Base-by-base conservation (phyloP, 139 green algal species). In the Chlorella sp. region DNA sequence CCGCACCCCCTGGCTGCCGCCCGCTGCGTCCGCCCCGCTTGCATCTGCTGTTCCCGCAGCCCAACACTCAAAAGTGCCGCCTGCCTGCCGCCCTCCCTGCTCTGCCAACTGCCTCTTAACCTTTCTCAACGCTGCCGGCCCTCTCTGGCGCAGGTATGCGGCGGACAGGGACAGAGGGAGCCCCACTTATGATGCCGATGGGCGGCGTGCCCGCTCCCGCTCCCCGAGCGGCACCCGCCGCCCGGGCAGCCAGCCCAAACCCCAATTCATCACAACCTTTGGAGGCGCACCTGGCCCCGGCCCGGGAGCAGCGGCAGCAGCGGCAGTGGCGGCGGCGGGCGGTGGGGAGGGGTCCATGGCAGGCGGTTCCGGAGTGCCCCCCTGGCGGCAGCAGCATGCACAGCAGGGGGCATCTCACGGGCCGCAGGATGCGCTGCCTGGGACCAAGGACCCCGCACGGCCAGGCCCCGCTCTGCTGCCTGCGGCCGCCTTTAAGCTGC, bases 221-320 rank as follows among this genome's bases (percentile, higher is more conserved):
- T 81, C 90, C 57, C 53, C 69, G 1, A 36, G 66, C 53, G 71
- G 53, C 64, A 26, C 78, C 81, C 39, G 87, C 86, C 75, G 87
- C 57, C 53, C 69, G 5, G 53, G 66, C 53, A 53, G 53, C 64
- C 60, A 34, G 32, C 87, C 89, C 16, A 79, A 90, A 73, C 22
- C 85, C 19, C 75, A 93, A 66, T 93, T 81, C 84, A 93, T 93
- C 82, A 93, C 91, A 22, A 91, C 81, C 48, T 93, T 93, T 79
- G 76, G 32, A 2, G 78, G 36, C 28, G n/a, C n/a, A n/a, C n/a
- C n/a, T n/a, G 81, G 81, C 69, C 48, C 48, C 48, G 48, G 48
- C 48, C 48, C 5, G 21, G n/a, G 39, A 32, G 69, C 73, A 71
- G 77, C 42, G 36, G 15, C 40, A 37, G 34, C 37, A 37, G 64